Conservation (phyloP, 2,329 filamentous ascomycete genomes). For the Aspergillus nomiae region DNA sequence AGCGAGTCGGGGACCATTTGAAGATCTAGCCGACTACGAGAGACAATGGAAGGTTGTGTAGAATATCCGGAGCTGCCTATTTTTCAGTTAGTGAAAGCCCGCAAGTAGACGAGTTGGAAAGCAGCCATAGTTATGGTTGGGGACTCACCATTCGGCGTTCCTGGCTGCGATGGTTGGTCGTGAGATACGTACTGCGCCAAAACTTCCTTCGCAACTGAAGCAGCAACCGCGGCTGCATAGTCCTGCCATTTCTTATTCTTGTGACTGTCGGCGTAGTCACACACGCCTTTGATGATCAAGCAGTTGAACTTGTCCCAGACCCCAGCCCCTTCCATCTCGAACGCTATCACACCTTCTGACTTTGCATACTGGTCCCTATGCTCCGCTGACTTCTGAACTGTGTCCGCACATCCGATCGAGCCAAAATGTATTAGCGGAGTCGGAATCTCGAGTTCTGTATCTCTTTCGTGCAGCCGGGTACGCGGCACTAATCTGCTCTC, state of each 20-base stretch:
- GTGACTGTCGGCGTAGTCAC: conserved; percentile 46
- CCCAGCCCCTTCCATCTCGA: conserved; percentile 43
- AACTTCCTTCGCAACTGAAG: conserved; percentile 29
- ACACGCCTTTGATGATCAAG: conserved; percentile 39
- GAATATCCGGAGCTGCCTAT: neutral
- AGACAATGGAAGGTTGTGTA: neutral
- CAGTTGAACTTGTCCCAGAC: conserved; percentile 36
- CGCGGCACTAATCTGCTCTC: neutral
- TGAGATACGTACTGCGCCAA: neutral
- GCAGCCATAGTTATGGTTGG: too few species aligned
- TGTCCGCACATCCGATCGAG: conserved; percentile 35
- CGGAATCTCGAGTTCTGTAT: conserved; percentile 10
- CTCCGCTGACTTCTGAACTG: conserved; percentile 39
- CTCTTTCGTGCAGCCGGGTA: neutral
- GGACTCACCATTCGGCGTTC: neutral
- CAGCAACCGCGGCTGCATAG: conserved; percentile 44
- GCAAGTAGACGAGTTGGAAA: neutral
- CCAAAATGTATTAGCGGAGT: conserved; percentile 32
- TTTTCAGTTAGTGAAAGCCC: neutral
- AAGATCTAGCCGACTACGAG: neutral
- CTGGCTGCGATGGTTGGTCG: neutral
- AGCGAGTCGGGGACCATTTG: neutral
- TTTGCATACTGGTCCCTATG: conserved; percentile 31
- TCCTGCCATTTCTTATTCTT: conserved; percentile 43
- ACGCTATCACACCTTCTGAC: conserved; percentile 26